phyloP scores from a whole-genome alignment of 2,329 filamentous ascomycete species.

The Trichoderma brevicompactum region DNA sequence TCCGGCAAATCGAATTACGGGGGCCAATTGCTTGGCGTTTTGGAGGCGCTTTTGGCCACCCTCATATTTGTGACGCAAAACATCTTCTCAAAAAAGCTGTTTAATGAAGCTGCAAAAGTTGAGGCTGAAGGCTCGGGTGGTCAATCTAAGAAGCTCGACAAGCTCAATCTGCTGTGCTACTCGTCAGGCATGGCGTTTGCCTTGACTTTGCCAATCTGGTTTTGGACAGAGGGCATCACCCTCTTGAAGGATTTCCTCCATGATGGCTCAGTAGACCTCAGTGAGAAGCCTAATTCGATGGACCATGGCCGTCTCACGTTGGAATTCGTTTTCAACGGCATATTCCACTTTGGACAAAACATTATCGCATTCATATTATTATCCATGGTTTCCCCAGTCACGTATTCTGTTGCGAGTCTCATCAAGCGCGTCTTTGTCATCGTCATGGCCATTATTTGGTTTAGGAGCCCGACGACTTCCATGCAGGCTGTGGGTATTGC shows the following conservation, averaged over 20 bases:
- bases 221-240: constrained; percentile 83
- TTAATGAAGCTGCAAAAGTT: constrained; percentile 88
- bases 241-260: constrained; percentile 78
- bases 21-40: constrained; percentile 86
- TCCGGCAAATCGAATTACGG: constrained; percentile 78
- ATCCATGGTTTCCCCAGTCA: constrained; percentile 93
- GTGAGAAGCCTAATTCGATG: constrained; percentile 65
- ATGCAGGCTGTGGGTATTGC: constrained; percentile 83
- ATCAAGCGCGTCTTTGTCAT: constrained; percentile 99
- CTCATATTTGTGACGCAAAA: constrained; percentile 97
- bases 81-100: constrained; percentile 96
- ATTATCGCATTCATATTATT: constrained; percentile 92
- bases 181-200: constrained; percentile 93
- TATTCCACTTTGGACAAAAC: constrained; percentile 95
- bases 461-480: constrained; percentile 82
- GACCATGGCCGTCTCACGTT: constrained; percentile 73
- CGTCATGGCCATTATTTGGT: constrained; percentile 93
- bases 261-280: constrained; percentile 75
- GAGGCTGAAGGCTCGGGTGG: constrained; percentile 72
- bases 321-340: constrained; percentile 97
- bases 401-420: constrained; percentile 92
- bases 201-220: constrained; percentile 87
- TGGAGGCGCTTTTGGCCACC: constrained; percentile 87
- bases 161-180: constrained; percentile 94
- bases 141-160: constrained; percentile 82